Evolutionary conservation across 768 basidiomycete genomes (phyloP).

Genomic region (Leccinum uliginosum): DNA sequence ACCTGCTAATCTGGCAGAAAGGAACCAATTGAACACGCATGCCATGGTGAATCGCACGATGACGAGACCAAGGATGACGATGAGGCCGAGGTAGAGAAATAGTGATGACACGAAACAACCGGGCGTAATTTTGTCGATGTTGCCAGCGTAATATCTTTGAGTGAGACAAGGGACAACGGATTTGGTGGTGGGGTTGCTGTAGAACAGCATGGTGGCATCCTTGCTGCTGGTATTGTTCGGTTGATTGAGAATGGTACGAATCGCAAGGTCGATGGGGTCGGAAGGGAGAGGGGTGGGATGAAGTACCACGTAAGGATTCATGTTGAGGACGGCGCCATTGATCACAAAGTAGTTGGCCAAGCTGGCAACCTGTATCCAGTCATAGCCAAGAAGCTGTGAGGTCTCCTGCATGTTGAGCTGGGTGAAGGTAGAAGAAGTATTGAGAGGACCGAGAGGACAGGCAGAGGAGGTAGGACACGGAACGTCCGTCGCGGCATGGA

Average conservation of each 20-base stretch:
- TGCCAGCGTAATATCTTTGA: conserved; percentile 86
- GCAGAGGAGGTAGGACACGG: conserved; percentile 59
- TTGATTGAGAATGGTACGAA: conserved; percentile 66
- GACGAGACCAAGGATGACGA: conserved; percentile 88
- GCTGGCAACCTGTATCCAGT: conserved; percentile 82
- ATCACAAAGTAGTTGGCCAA: conserved; percentile 77
- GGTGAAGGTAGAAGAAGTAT: conserved; percentile 50
- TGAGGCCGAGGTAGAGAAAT: conserved; percentile 84
- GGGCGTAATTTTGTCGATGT: conserved; percentile 94
- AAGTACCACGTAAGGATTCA: conserved; percentile 76
- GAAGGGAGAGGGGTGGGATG: conserved; percentile 63
- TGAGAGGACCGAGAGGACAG: conserved; percentile 67
- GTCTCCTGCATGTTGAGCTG: conserved; percentile 66
- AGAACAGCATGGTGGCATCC: conserved; percentile 88
- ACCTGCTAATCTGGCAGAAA: conserved; percentile 76
- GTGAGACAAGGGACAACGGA: conserved; percentile 75
- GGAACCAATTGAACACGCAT: conserved; percentile 94
- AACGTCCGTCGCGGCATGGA: conserved; percentile 66
- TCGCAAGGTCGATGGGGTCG: conserved; percentile 78
- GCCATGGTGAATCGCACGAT: conserved; percentile 95
- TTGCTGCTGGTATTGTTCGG: conserved; percentile 58
- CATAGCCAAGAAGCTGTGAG: conserved; percentile 72
- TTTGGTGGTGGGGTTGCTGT: conserved; percentile 59
- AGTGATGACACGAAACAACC: conserved; percentile 91
- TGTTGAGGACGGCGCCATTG: conserved; percentile 92